These are phyloP conservation scores for Podila horticola DNA, from an alignment of 192 early-diverging fungal species.

Conservation along the genomic window DNA sequence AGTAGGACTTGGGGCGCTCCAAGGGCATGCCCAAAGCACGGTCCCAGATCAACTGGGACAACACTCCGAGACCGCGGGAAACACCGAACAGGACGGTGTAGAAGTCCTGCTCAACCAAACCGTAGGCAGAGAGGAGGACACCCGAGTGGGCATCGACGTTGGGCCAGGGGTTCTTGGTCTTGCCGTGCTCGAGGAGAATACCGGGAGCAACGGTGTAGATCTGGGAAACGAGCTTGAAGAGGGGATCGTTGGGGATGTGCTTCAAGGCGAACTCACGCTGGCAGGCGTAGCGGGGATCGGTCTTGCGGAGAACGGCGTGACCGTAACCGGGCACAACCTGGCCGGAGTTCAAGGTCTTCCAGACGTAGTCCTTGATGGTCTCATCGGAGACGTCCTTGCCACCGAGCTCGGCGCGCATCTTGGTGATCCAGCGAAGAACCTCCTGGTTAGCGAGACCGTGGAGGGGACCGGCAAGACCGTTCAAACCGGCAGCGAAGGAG, in stretches of 20 bases:
- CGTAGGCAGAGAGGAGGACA: constrained; percentile 92
- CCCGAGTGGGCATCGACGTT: constrained; percentile 97
- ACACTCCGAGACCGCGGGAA: constrained; percentile 96
- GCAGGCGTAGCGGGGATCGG: constrained; percentile 96
- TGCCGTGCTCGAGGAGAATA: constrained; percentile 97
- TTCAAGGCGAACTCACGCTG: constrained; percentile 99
- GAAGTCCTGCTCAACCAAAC: constrained; percentile 96
- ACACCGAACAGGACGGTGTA: constrained; percentile 99
- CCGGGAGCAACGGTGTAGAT: constrained; percentile 98
- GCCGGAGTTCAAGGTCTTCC: constrained; percentile 94
- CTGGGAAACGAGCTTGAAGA: constrained; percentile 96
- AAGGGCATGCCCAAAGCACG: constrained; percentile 95
- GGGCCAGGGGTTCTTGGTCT: constrained; percentile 99
- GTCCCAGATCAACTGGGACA: constrained; percentile 97
- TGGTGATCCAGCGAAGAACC: constrained; percentile 96
- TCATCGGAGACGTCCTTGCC: constrained; percentile 86
- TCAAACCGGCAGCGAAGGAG: constrained; percentile 95
- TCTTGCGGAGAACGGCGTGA: constrained; percentile 95
- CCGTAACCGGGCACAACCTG: constrained; percentile 99
- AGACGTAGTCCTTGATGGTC: constrained; percentile 96
- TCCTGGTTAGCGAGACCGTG: constrained; percentile 99
- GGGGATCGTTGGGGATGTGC: constrained; percentile 95
- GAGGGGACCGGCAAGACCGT: constrained; percentile 98
- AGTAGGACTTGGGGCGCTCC: constrained; percentile 92
- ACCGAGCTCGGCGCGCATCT: constrained; percentile 91